Base-by-base conservation (phyloP, 1,284 basidiomycete species). In the Trametes versicolor region DNA sequence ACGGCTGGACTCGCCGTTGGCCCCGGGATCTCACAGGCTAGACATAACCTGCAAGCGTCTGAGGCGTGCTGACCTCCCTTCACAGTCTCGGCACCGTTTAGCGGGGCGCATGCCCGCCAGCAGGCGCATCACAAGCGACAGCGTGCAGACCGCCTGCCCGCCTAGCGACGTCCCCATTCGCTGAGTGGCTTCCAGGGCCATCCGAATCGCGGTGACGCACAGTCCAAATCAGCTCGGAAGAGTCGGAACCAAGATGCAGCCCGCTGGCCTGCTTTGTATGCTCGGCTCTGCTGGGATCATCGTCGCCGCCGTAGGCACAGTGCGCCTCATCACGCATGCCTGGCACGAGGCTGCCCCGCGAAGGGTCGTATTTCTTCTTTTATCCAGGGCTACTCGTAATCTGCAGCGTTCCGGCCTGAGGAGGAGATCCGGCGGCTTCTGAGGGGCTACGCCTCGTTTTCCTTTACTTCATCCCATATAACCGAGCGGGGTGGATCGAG, bases 391-490 rank as follows among this genome's bases (percentile, higher is more conserved):
- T 57, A 55, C 64, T 65, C 67, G 67, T 62, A 64, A 70, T 67
- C 71, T 62, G 67, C 67, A 68, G 65, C 51, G 37, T 67, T 65
- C 62, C 52, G 53, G 52, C 47, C 58, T 62, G 62, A 37, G 60
- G 43, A 62, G 65, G 58, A 71, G 69, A 71, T 73, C 72, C 66
- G 68, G 65, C 62, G 68, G 56, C 65, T 61, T 61, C 50, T 66
- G 55, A 59, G 63, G 29, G 39, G 48, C 66, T 45, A 52, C 60
- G 70, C 73, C 71, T 72, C 73, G 69, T 71, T 72, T 65, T 62
- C 43, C 57, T 70, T 74, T 71, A 72, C 73, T 67, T 64, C 64
- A 72, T 29, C 21, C 48, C 65, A 68, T 72, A 74, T 72, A 73
- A 71, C 65, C 69, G 72, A 70, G 58, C 56, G 61, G 48, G 55